Base-by-base conservation (phyloP, 352 stramenopile species). In the Globisporangium viniferum region DNA sequence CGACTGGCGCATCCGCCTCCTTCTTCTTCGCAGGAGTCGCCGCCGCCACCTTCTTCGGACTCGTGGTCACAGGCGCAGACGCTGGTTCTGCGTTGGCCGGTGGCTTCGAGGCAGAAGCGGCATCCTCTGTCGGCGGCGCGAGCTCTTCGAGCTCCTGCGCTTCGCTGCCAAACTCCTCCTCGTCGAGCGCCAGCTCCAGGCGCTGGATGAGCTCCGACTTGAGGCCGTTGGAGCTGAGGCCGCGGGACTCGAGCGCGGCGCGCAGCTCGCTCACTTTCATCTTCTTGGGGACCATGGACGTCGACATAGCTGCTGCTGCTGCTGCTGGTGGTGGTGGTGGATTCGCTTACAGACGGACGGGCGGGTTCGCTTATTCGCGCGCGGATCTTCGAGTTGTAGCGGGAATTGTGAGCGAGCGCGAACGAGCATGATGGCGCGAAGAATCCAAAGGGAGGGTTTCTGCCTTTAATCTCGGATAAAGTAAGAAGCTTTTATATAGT, bases 221-320 rank as follows among this genome's bases (percentile, higher is more conserved):
- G 63, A 97, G 80, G 0, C 89, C 89, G 63, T 91, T 91, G 41
- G 83, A 93, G 80, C 84, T 94, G 57, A 97, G 72, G 8, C 78
- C 78, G 59, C 89, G 86, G 63, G 85, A 84, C 75, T 93, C 86
- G 36, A 97, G 79, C 72, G 90, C 88, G 64, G 88, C 73, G 66
- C 87, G 86, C 66, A 97, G 78, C 81, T 97, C 89, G 74, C 84
- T 93, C 71, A 97, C 89, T 73, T 95, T 97, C 87, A 97, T 95
- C 79, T 95, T 95, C 82, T 95, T 97, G 24, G 89, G 89, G 70
- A 91, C 87, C 75, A 95, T 90, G n/a, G 76, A 71, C 63, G 73
- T 87, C 60, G 76, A 86, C 68, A 84, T 85, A 35, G 41, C 68
- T 55, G 62, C 62, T 63, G 24, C 5, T 46, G 39, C 39, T 46